Conservation (phyloP, 441 rosid genomes). For the California macrophylla region DNA sequence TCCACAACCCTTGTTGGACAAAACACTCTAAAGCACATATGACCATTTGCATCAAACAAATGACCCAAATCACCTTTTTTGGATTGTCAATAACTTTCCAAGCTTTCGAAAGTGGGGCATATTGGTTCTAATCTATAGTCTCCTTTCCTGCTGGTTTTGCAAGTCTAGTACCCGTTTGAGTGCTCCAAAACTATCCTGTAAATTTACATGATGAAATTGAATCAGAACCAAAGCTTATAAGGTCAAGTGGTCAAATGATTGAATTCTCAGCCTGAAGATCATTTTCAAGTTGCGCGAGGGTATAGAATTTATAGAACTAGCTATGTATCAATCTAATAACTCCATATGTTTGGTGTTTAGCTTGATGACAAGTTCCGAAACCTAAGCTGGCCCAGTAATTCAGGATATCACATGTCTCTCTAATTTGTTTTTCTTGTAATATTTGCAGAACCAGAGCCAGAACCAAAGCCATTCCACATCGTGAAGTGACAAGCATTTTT, state of each 20-base stretch:
- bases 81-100: neutral
- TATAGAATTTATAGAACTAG: neutral
- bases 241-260: too few species aligned
- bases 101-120: neutral
- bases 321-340: too few species aligned
- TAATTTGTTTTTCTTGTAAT: neutral
- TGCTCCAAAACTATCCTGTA: neutral
- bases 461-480: neutral
- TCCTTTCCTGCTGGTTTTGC: too few species aligned
- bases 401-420: neutral
- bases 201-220: neutral
- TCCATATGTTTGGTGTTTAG: neutral
- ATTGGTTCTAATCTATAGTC: neutral
- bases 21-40: neutral
- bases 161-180: too few species aligned
- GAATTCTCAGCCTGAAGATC: too few species aligned
- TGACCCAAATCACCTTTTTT: neutral
- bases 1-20: neutral
- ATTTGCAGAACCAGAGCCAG: neutral
- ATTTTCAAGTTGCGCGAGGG: too few species aligned
- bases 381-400: neutral
- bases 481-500: neutral
- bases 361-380: neutral
- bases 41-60: neutral
- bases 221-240: too few species aligned